Base-by-base conservation (phyloP, 2,329 filamentous ascomycete species). In the Nemania sp. region DNA sequence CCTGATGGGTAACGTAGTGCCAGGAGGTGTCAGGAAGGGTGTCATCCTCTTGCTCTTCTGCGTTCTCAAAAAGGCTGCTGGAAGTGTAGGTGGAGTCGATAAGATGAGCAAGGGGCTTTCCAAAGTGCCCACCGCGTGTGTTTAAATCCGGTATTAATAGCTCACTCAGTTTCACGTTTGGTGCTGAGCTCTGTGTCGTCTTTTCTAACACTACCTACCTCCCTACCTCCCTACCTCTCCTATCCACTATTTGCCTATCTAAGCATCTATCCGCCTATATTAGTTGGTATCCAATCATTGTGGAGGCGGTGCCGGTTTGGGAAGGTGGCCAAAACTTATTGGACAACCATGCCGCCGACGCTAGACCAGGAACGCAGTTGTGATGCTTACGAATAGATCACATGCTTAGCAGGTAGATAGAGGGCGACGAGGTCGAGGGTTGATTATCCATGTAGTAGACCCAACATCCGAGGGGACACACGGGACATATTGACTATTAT, bases 11-110 rank as follows among this genome's bases (percentile, higher is more conserved):
- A 39, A 39, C 35, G 35, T 39, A n/a, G 35, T 39, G 35, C 15
- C 35, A 39, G 35, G 35, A 39, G 34, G 35, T 39, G 35, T n/a
- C 35, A 39, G 35, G 35, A 39, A n/a, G n/a, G 11, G 15, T 39
- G 35, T 11, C 35, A 39, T 39, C 12, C 40, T 47, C 18, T 11
- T 29, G 11, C 12, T 12, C 21, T 46, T 15, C 18, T 39, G 12
- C 49, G 25, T 51, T 25, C 59, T 61, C 45, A 57, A 61, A 61
- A 57, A 35, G 54, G 59, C 49, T 61, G 54, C 40, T 57, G 59
- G 17, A 45, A 61, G 42, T 50, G 43, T 5, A 9, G 20, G 54
- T 61, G 59, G 54, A 54, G 43, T 50, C 45, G 49, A 43, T 50
- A 39, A 57, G 54, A 57, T 54, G 54, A 54, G 21, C 2, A 47